A percentile compares a stretch with the other conserved stretches of the same genome.
Evolutionary conservation across 179 eudicot species (phyloP).

Genomic region (Beta lomatogona): DNA sequence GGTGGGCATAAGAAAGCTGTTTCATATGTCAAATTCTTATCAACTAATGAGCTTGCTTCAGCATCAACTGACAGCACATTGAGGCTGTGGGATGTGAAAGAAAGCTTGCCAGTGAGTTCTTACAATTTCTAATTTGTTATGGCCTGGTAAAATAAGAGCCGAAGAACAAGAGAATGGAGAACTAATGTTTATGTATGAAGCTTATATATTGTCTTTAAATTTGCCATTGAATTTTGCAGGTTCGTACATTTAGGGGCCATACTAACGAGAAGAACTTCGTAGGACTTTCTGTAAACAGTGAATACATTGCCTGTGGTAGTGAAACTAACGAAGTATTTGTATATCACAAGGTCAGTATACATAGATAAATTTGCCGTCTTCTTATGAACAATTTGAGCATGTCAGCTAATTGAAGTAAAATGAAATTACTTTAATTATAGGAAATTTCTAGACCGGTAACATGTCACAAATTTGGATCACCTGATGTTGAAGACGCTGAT

Average conservation of each 20-base stretch:
- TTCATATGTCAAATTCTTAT: slow-evolving; percentile 72
- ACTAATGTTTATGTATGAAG: not conserved
- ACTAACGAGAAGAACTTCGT: slow-evolving; percentile 76
- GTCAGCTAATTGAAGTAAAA: slow-evolving; percentile 6
- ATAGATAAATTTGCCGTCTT: not conserved
- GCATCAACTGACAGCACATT: slow-evolving; percentile 79
- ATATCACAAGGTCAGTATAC: slow-evolving; percentile 55
- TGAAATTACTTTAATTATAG: slow-evolving; percentile 39
- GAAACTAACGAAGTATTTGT: slow-evolving; percentile 68
- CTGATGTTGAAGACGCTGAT: slow-evolving; percentile 57
- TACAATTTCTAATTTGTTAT: slow-evolving; percentile 1
- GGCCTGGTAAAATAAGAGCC: not conserved
- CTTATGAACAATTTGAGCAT: not conserved
- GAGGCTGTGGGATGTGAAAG: slow-evolving; percentile 75
- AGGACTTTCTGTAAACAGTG: slow-evolving; percentile 60
- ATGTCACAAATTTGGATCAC: slow-evolving; percentile 69
- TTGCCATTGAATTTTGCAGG: slow-evolving; percentile 33
- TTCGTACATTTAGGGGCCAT: slow-evolving; percentile 71
- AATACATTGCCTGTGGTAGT: slow-evolving; percentile 68
- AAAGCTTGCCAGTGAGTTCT: slow-evolving; percentile 55
- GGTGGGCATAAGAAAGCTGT: slow-evolving; percentile 72
- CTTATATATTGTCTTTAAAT: not conserved
- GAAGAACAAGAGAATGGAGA: not conserved
- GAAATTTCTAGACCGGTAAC: slow-evolving; percentile 68
- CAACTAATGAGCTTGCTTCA: slow-evolving; percentile 70